phyloP scores from a whole-genome alignment of 2,329 filamentous ascomycete species.

The Claviceps arundinis region DNA sequence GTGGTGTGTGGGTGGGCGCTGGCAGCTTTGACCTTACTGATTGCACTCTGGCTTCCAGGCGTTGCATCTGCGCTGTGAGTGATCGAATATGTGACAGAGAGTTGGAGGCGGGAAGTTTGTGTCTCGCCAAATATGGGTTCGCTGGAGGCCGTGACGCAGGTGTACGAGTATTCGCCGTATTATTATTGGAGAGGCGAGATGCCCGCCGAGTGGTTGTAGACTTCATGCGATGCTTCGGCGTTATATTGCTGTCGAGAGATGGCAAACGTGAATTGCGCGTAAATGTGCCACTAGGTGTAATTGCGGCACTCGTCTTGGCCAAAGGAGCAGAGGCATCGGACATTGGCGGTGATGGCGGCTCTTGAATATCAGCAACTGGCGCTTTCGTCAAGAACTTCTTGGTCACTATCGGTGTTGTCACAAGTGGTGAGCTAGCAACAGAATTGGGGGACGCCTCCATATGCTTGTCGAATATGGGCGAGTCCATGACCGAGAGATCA shows the following conservation, averaged over 20 bases:
- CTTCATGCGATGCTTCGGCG: slow-evolving; percentile 44
- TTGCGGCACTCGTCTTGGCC: slow-evolving; percentile 35
- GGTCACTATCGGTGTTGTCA: slow-evolving; percentile 67
- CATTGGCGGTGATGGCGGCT: slow-evolving; percentile 86
- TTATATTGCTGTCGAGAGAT: slow-evolving; percentile 38
- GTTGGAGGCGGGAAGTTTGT: slow-evolving; percentile 42
- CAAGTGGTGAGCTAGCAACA: slow-evolving; percentile 82
- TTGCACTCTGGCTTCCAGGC: slow-evolving; percentile 85
- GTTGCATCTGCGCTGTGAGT: slow-evolving; percentile 93
- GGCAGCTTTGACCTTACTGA: slow-evolving; percentile 85
- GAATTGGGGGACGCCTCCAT: slow-evolving; percentile 65
- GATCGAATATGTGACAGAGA: slow-evolving; percentile 88
- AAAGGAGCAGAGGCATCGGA: slow-evolving; percentile 65
- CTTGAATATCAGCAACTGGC: slow-evolving; percentile 52
- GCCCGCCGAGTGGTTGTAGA: slow-evolving; percentile 19
- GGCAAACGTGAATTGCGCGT: slow-evolving; percentile 39
- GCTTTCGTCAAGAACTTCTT: slow-evolving; percentile 49
- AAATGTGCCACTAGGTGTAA: slow-evolving; percentile 15
- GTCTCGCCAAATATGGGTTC: slow-evolving; percentile 40
- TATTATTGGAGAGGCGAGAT: slow-evolving; percentile 30
- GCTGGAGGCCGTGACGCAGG: slow-evolving; percentile 28
- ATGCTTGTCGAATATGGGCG: slow-evolving; percentile 58
- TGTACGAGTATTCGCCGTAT: slow-evolving; percentile 34
- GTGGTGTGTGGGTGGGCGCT: slow-evolving; percentile 64
- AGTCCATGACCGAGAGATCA: slow-evolving; percentile 50